phyloP scores from a whole-genome alignment of 148 eudicot genomes.

The Rhododendron ferrugineum region DNA sequence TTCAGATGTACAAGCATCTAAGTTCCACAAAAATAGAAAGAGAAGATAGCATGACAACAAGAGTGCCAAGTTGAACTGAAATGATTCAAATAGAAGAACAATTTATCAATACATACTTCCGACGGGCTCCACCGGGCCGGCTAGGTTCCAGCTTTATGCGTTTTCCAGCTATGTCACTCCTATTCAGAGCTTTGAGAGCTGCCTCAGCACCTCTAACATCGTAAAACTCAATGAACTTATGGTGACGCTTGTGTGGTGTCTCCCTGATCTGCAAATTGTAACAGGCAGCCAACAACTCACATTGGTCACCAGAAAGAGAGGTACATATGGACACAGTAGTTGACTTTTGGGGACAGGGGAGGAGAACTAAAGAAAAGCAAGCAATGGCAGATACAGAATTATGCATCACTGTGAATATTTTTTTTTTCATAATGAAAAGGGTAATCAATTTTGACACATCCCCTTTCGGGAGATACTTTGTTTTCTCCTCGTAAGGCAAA shows the following conservation, averaged over 20 bases:
- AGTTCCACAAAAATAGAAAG: not conserved
- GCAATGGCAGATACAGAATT: not conserved
- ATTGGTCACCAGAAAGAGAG: not conserved
- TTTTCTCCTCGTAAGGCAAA: not conserved
- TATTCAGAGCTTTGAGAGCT: slow-evolving; percentile 53
- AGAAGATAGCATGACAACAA: not conserved
- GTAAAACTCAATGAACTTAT: slow-evolving; percentile 52
- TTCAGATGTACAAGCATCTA: not conserved
- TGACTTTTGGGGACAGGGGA: not conserved
- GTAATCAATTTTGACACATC: not conserved
- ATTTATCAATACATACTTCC: slow-evolving; percentile 27
- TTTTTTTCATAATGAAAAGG: not conserved
- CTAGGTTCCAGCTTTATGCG: slow-evolving; percentile 62
- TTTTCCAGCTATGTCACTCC: slow-evolving; percentile 59
- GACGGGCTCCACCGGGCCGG: slow-evolving; percentile 60
- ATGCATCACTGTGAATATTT: not conserved
- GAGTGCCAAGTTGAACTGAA: not conserved
- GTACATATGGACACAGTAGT: not conserved
- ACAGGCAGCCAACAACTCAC: not conserved
- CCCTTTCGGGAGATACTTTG: not conserved
- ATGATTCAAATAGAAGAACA: not conserved
- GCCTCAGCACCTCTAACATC: slow-evolving; percentile 65
- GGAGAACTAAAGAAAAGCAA: not conserved
- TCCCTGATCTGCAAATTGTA: slow-evolving; percentile 44
- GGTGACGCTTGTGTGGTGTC: slow-evolving; percentile 59